Evolutionary conservation across 2,329 filamentous ascomycete species (phyloP), one percentile per base, ranked within the genome.

Genomic region (Penicillium freii): DNA sequence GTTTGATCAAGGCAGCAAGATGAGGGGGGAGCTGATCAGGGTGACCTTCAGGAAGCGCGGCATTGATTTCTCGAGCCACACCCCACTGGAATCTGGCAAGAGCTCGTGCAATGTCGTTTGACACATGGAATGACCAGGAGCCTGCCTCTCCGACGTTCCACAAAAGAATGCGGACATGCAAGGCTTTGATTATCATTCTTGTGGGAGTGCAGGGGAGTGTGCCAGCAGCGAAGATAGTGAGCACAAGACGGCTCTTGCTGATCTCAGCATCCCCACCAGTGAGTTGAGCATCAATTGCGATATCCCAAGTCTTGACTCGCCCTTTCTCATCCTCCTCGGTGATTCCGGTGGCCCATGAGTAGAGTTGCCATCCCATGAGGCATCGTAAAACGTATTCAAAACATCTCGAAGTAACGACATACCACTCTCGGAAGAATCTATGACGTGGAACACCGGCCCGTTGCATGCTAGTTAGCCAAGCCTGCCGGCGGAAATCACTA

Each of bases 391-490:
- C 90, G 51, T 96, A 87, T 74, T 96, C 96, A 55, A 89, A 75
- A 54, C 87, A 90, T 78, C 96, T 94, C 42, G 91, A 79, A 7
- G 87, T 81, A 25, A 97, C 81, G 3, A 92, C 92, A 17, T 90
- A 86, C 54, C 90, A 88, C 73, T 96, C 93, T 3, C 95, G 84
- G 64, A 93, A 82, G 72, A 96, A 92, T 64, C 88, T 90, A 73
- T 96, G 91, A 21, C 88, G 85, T 11, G 93, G 93, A 15, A 97
- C 90, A 84, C 92, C 95, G 25, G 96, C 90, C 4, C 89, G 93
- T 75, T 96, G 92, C 58, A 96, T 88, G 8, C 92, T 90, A 3
- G 92, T 97, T 56, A 95, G 86, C 92, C 93, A 97, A 33, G 92
- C 92, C 72, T 92, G 90, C 59, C 89, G 87, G 50, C 92, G 88